These are phyloP conservation scores for Rhizopus arrhizus DNA, from an alignment of 371 early-diverging fungal species.

Conservation along the genomic window DNA sequence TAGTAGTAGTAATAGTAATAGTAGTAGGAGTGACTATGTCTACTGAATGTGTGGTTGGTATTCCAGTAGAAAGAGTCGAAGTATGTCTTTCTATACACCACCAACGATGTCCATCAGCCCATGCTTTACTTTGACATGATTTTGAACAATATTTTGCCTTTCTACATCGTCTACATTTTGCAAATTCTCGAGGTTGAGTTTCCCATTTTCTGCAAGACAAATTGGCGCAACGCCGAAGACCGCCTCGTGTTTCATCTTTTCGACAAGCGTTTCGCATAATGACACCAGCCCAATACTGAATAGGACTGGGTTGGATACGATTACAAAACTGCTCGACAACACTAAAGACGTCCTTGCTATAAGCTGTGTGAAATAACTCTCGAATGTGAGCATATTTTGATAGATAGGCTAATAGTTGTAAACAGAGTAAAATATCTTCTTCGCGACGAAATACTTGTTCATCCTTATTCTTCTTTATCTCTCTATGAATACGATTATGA, in stretches of 20 bases:
- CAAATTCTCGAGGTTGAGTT: slow-evolving; percentile 69
- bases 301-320: slow-evolving; percentile 62
- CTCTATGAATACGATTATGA: slow-evolving; percentile 31
- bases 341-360: slow-evolving; percentile 68
- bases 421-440: slow-evolving; percentile 82
- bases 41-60: neutral
- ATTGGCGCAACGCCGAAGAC: slow-evolving; percentile 74
- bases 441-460: slow-evolving; percentile 71
- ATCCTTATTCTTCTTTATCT: slow-evolving; percentile 19
- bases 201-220: slow-evolving; percentile 79
- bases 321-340: slow-evolving; percentile 76
- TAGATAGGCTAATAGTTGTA: slow-evolving; percentile 85
- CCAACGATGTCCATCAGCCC: slow-evolving; percentile 79
- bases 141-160: slow-evolving; percentile 82
- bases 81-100: slow-evolving; percentile 73
- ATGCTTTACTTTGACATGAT: slow-evolving; percentile 73
- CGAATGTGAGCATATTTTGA: slow-evolving; percentile 82
- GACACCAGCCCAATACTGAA: slow-evolving; percentile 78
- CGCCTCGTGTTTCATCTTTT: slow-evolving; percentile 71
- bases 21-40: neutral
- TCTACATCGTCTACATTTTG: slow-evolving; percentile 79
- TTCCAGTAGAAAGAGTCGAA: slow-evolving; percentile 8
- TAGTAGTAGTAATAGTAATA: neutral
- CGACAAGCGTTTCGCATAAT: slow-evolving; percentile 83
- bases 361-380: slow-evolving; percentile 63